Evolutionary conservation across 2,329 filamentous ascomycete genomes (phyloP).

Genomic region (Botrytis elliptica): DNA sequence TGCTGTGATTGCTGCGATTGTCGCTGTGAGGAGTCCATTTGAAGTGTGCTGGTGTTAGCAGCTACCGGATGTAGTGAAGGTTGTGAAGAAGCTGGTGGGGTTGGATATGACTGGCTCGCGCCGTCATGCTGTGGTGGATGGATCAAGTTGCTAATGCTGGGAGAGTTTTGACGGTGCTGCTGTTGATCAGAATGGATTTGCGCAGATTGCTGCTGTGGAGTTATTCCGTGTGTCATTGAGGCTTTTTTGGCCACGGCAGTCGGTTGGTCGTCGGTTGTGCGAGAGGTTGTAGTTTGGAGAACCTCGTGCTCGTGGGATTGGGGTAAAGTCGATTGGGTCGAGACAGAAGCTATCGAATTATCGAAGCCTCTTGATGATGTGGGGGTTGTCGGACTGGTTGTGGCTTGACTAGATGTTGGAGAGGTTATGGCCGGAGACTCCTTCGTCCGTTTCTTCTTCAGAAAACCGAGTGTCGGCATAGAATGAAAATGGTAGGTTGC

Average conservation of each 20-base stretch:
- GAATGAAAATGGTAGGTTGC: conserved; percentile 34
- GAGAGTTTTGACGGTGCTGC: conserved; percentile 59
- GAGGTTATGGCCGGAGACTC: conserved; percentile 69
- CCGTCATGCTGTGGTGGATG: conserved; percentile 59
- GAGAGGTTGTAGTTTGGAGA: conserved; percentile 33
- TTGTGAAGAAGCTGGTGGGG: conserved; percentile 22
- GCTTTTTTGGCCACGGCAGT: conserved; percentile 37
- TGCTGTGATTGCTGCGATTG: conserved; percentile 24
- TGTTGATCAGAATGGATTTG: conserved; percentile 32
- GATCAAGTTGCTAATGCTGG: conserved; percentile 82
- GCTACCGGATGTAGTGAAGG: conserved; percentile 13
- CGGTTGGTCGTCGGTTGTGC: conserved; percentile 34
- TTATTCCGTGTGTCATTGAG: conserved; percentile 38
- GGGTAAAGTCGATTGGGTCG: conserved; percentile 40
- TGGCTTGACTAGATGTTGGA: conserved; percentile 65
- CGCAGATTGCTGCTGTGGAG: conserved; percentile 40
- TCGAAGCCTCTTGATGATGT: conserved; percentile 53
- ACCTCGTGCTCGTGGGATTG: conserved; percentile 33
- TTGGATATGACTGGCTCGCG: conserved; percentile 39
- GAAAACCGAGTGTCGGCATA: conserved; percentile 94
- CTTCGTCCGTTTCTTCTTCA: conserved; percentile 99
- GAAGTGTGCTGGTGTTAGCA: conserved; percentile 10
- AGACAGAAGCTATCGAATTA: conserved; percentile 42
- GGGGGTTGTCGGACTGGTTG: conserved; percentile 58
- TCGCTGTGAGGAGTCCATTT: conserved; percentile 19